Percentiles rank a stretch among this genome's conserved stretches.
These are phyloP conservation scores for Pyricularia sp. DNA, from an alignment of 2,329 filamentous ascomycete species.

Conservation along the genomic window DNA sequence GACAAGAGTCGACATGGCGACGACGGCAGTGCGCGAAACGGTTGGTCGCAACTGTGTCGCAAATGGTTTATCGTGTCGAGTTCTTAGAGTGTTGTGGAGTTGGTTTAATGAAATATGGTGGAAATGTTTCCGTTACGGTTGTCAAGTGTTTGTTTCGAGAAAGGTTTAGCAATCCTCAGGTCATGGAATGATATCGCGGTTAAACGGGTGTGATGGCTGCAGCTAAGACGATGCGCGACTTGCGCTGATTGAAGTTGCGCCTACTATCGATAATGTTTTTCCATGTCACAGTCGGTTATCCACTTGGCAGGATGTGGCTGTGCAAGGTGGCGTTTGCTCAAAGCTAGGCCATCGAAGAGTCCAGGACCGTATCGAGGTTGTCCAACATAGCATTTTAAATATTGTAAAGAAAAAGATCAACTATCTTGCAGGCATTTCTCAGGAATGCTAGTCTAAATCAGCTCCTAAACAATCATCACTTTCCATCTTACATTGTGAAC, in stretches of 20 bases:
- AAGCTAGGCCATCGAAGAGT: neutral
- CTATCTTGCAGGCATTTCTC: too few species aligned
- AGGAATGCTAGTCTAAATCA: too few species aligned
- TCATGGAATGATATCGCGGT: neutral
- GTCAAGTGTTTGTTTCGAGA: neutral
- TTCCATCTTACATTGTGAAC: too few species aligned
- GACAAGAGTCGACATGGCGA: constrained; percentile 73
- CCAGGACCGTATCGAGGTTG: too few species aligned
- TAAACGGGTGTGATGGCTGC: neutral
- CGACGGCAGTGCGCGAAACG: neutral
- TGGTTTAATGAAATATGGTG: neutral
- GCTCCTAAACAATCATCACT: too few species aligned
- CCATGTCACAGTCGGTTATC: neutral
- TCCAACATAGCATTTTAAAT: too few species aligned
- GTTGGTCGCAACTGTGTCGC: neutral
- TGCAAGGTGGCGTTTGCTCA: neutral
- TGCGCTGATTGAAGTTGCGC: neutral
- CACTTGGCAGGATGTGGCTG: neutral
- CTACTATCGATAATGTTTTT: neutral
- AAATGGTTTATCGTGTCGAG: neutral
- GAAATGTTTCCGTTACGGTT: neutral
- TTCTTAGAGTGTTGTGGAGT: too few species aligned
- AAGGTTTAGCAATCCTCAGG: neutral
- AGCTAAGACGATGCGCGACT: neutral
- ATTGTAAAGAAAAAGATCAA: too few species aligned